Percentiles rank a stretch among this genome's conserved stretches.
These are phyloP conservation scores for Podila epicladia DNA, from an alignment of 192 early-diverging fungal species.

Conservation along the genomic window DNA sequence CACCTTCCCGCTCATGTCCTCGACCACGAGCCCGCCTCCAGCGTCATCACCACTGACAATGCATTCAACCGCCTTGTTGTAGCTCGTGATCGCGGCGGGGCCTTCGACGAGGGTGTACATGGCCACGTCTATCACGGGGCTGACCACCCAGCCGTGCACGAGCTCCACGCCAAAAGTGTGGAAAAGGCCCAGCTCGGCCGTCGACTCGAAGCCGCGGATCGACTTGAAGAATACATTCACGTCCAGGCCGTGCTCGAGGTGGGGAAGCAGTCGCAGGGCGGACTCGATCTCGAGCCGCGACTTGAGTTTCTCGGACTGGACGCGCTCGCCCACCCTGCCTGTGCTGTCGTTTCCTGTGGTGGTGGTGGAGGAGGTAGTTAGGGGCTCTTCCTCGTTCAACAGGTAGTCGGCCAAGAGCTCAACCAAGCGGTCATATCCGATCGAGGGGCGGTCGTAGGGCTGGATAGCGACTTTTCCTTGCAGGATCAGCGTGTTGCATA, in stretches of 20 bases:
- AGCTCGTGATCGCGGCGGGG: slow-evolving; percentile 56
- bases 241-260: slow-evolving; percentile 72
- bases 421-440: slow-evolving; percentile 76
- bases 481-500: slow-evolving; percentile 86
- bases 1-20: slow-evolving; percentile 24
- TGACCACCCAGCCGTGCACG: slow-evolving; percentile 93
- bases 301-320: slow-evolving; percentile 37
- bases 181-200: slow-evolving; percentile 74
- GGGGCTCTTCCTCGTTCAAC: slow-evolving; percentile 51
- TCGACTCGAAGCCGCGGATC: slow-evolving; percentile 80
- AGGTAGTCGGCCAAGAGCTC: slow-evolving; percentile 81
- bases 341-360: neutral
- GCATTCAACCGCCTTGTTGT: slow-evolving; percentile 85
- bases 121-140: slow-evolving; percentile 65
- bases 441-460: slow-evolving; percentile 57
- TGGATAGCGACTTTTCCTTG: slow-evolving; percentile 70
- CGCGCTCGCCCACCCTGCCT: slow-evolving; percentile 16
- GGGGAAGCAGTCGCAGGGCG: slow-evolving; percentile 67
- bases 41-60: slow-evolving; percentile 72
- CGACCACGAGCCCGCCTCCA: slow-evolving; percentile 50
- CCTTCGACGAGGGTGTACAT: slow-evolving; percentile 63
- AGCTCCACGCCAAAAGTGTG: slow-evolving; percentile 81
- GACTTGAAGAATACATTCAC: slow-evolving; percentile 88
- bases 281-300: slow-evolving; percentile 63
- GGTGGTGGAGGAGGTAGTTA: neutral